Percentiles rank a stretch among this genome's conserved stretches.
phyloP scores from a whole-genome alignment of 1,284 basidiomycete species.

The Coniophora puteana region DNA sequence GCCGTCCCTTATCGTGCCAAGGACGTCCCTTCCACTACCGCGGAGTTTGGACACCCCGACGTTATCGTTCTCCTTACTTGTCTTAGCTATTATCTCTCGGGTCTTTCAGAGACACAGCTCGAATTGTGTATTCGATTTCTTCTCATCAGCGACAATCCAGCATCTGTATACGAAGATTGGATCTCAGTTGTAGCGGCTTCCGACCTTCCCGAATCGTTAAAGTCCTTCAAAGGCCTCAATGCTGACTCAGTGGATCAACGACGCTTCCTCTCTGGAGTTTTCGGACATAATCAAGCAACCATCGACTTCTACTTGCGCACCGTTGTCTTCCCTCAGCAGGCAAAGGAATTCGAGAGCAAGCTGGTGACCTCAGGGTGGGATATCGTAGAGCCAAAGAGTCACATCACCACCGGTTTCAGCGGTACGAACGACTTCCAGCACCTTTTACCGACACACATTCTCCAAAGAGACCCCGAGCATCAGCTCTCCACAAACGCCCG shows the following conservation, averaged over 20 bases:
- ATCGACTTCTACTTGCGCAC: slow-evolving; percentile 30
- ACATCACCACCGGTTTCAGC: slow-evolving; percentile 45
- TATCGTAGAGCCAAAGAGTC: slow-evolving; percentile 31
- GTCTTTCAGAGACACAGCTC: slow-evolving; percentile 21
- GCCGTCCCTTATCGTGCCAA: slow-evolving; percentile 29
- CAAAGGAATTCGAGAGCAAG: slow-evolving; percentile 28
- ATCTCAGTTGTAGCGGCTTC: slow-evolving; percentile 2
- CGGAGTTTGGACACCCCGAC: slow-evolving; percentile 32
- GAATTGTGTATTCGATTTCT: slow-evolving; percentile 19
- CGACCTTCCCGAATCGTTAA: slow-evolving; percentile 15
- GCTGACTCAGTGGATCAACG: slow-evolving; percentile 20
- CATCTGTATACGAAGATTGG: slow-evolving; percentile 18
- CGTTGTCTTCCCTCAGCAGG: slow-evolving; percentile 29
- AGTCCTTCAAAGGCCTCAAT: slow-evolving; percentile 22
- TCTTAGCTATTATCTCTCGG: slow-evolving; percentile 28
- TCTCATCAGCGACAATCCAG: slow-evolving; percentile 23
- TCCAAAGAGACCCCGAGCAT: slow-evolving; percentile 21
- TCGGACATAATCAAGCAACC: slow-evolving; percentile 12
- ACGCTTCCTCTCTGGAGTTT: slow-evolving; percentile 16
- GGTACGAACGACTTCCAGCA: slow-evolving; percentile 46
- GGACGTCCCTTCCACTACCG: slow-evolving; percentile 23
- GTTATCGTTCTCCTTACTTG: slow-evolving; percentile 27
- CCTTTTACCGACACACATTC: slow-evolving; percentile 31
- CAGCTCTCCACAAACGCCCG: slow-evolving; percentile 30
- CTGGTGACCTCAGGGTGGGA: slow-evolving; percentile 31